Evolutionary conservation across 805 yeast species (phyloP).

Genomic region (Kluyveromyces dobzhanskii): DNA sequence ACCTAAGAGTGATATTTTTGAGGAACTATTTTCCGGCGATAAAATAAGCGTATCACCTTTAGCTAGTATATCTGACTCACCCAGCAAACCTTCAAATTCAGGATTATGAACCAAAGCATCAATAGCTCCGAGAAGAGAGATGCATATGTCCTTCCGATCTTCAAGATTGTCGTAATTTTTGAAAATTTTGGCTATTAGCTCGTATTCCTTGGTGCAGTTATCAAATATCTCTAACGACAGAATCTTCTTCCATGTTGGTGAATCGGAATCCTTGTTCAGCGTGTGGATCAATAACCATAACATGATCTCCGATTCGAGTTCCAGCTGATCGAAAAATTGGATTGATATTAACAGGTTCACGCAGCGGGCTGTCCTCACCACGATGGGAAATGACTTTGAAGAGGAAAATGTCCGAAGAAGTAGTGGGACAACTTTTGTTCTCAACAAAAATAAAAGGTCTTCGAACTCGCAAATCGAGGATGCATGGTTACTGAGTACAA

Average conservation of each 20-base stretch:
- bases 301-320: constrained; percentile 74
- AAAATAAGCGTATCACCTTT: constrained; percentile 28
- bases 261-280: constrained; percentile 46
- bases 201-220: constrained; percentile 49
- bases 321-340: constrained; percentile 53
- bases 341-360: constrained; percentile 49
- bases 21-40: constrained; percentile 35
- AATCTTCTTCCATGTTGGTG: constrained; percentile 65
- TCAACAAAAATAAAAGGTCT: constrained; percentile 59
- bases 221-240: constrained; percentile 67
- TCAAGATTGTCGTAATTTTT: constrained; percentile 49
- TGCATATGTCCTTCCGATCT: constrained; percentile 52
- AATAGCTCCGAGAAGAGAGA: constrained; percentile 43
- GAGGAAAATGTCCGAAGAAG: constrained; percentile 58
- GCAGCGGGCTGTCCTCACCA: constrained; percentile 69
- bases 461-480: constrained; percentile 35
- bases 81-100: constrained; percentile 27
- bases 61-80: constrained; percentile 28
- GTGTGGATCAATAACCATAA: constrained; percentile 66
- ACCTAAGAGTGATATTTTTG: constrained; percentile 57
- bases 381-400: constrained; percentile 48
- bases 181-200: constrained; percentile 44
- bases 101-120: constrained; percentile 28
- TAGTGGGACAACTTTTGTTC: constrained; percentile 68
- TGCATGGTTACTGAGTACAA: constrained; percentile 58